These are phyloP conservation scores for Rhizopogon vesiculosus DNA, from an alignment of 768 basidiomycete genomes.

Conservation along the genomic window DNA sequence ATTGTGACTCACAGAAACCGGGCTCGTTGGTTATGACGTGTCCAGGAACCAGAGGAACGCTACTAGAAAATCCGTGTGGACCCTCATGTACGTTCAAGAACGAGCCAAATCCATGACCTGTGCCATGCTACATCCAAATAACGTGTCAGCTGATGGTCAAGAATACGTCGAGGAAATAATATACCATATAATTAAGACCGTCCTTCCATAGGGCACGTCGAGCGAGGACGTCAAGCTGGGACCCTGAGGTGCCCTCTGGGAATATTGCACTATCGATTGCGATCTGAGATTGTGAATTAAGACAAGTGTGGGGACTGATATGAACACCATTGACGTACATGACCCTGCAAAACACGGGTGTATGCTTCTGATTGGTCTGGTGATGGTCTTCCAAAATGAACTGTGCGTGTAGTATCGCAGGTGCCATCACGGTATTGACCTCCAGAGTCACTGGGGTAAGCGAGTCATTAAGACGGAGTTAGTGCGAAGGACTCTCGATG, in stretches of 20 bases:
- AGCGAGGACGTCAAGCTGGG: slow-evolving; percentile 84
- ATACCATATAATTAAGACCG: slow-evolving; percentile 72
- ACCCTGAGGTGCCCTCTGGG: slow-evolving; percentile 84
- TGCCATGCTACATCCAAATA: slow-evolving; percentile 62
- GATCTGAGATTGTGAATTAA: slow-evolving; percentile 48
- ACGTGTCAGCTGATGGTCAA: slow-evolving; percentile 8
- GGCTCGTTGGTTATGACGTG: slow-evolving; percentile 94
- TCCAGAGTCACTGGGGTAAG: slow-evolving; percentile 74
- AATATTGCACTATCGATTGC: slow-evolving; percentile 88
- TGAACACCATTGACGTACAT: slow-evolving; percentile 52
- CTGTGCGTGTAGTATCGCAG: slow-evolving; percentile 75
- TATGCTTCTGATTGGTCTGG: slow-evolving; percentile 85
- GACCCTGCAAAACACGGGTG: slow-evolving; percentile 93
- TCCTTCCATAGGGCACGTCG: slow-evolving; percentile 85
- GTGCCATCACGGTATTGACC: slow-evolving; percentile 90
- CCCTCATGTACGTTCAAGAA: slow-evolving; percentile 88
- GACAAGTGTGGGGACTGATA: slow-evolving; percentile 12
- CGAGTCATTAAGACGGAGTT: slow-evolving; percentile 12
- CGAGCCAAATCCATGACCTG: slow-evolving; percentile 86
- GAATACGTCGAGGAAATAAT: slow-evolving; percentile 19
- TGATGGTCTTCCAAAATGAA: slow-evolving; percentile 87
- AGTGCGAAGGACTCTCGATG: slow-evolving; percentile 8
- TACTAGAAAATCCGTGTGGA: slow-evolving; percentile 70
- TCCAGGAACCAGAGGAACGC: slow-evolving; percentile 71
- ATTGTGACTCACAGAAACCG: slow-evolving; percentile 68